phyloP scores from a whole-genome alignment of 2,329 filamentous ascomycete species.

The Teratosphaeria epicoccoides region DNA sequence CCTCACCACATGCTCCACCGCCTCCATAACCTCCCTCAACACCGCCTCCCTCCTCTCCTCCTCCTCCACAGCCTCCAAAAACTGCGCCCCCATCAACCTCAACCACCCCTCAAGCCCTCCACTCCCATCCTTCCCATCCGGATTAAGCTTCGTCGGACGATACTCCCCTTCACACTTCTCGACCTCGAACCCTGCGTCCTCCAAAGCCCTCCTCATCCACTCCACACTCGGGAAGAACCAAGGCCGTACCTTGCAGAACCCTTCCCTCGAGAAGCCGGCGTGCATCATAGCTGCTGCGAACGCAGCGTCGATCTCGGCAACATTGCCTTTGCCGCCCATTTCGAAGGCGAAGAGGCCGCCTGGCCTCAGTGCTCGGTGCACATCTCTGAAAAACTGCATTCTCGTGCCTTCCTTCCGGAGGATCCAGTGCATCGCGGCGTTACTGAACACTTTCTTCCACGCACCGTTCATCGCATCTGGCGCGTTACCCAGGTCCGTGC shows the following conservation, averaged over 20 bases:
- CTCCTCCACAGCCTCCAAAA: slow-evolving; percentile 45
- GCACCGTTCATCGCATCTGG: slow-evolving; percentile 11
- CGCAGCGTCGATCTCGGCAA: slow-evolving; percentile 51
- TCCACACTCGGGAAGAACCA: slow-evolving; percentile 63
- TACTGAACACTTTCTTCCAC: slow-evolving; percentile 34
- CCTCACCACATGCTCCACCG: slow-evolving; percentile 45
- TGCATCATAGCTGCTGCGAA: slow-evolving; percentile 43
- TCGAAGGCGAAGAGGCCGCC: slow-evolving; percentile 55
- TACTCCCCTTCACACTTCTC: slow-evolving; percentile 50
- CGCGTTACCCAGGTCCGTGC: slow-evolving; percentile 16
- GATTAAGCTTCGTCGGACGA: slow-evolving; percentile 47
- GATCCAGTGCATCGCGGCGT: slow-evolving; percentile 38
- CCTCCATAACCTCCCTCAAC: slow-evolving; percentile 44
- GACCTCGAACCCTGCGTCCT: slow-evolving; percentile 33
- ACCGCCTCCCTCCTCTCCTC: slow-evolving; percentile 40
- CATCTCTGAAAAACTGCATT: slow-evolving; percentile 41
- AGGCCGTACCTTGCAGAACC: slow-evolving; percentile 43
- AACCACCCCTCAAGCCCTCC: slow-evolving; percentile 55
- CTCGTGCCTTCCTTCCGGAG: slow-evolving; percentile 40
- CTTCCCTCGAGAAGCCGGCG: slow-evolving; percentile 41
- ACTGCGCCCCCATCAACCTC: slow-evolving; percentile 48
- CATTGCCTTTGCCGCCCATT: slow-evolving; percentile 61
- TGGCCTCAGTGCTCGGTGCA: slow-evolving; percentile 43
- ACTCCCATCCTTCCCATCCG: slow-evolving; percentile 25
- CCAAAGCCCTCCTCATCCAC: slow-evolving; percentile 40